Evolutionary conservation across 768 basidiomycete species (phyloP), one percentile per base, ranked within the genome.

Genomic region (Lentinula aciculospora): DNA sequence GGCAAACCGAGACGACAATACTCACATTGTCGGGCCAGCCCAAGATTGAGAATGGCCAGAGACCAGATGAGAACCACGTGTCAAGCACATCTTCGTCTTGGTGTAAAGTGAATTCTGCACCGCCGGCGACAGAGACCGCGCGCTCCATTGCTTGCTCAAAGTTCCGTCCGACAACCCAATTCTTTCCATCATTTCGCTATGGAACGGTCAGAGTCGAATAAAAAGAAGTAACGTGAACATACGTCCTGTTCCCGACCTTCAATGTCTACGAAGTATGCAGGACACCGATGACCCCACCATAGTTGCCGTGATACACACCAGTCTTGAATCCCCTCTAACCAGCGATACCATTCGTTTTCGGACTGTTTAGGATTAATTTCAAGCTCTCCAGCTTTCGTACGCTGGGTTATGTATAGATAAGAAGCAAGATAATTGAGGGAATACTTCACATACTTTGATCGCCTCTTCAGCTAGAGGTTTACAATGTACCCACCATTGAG

Each of bases 231-330:
- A 36, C 17, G 21, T 36, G 19, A 17, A 67, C 82, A 53, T 63
- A 85, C 89, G 54, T 94, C 85, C 56, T 83, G 81, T 2, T 79
- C 77, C 59, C 77, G 71, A 4, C 93, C 94, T 57, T 94, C 91
- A 57, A 98, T 82, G 45, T 81, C 81, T 47, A 97, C 87, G 60
- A 94, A 89, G 74, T 97, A 98, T 0, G 94, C 97, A 2, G 97
- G 97, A 68, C 86, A 89, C 57, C 97, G 85, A 68, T 98, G 96
- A 28, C 97, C 96, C 96, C 96, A 98, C 97, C 97, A 99, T 17
- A 98, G 80, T 68, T 99, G 97, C 55, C 97, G 89, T 2, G 97
- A 98, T 66, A 98, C 88, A 74, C 97, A 99, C 97, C 97, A 99
- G 68, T 98, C 97, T 72, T 98, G 94, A 59, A 97, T 93, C 62